phyloP scores from a whole-genome alignment of 176 grass and related monocot species.

The Melocanna baccifera region DNA sequence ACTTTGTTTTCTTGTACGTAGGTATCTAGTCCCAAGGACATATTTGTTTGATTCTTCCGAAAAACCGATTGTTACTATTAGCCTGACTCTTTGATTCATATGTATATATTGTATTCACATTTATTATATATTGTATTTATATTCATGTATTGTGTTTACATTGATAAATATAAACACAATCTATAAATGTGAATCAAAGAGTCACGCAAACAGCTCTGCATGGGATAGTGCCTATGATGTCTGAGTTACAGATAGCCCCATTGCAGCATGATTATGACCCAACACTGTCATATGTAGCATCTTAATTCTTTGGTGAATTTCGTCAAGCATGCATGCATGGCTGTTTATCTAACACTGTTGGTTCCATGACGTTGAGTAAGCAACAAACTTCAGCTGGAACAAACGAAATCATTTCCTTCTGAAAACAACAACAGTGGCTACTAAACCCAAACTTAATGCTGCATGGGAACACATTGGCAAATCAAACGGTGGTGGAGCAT shows the following conservation, averaged over 20 bases:
- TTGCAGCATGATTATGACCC: neutral
- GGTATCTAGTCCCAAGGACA: neutral
- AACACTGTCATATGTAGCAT: neutral
- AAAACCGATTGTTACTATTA: neutral
- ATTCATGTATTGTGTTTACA: too few relatives aligned
- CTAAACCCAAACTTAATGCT: neutral
- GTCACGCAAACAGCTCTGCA: too few relatives aligned
- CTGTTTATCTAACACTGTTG: neutral
- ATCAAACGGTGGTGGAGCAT: neutral
- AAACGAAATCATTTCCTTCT: neutral
- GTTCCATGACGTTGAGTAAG: constrained; percentile 3
- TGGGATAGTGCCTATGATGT: neutral
- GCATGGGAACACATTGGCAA: neutral
- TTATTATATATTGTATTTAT: too few relatives aligned
- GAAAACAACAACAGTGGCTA: neutral
- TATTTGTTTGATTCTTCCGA: neutral
- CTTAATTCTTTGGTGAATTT: neutral
- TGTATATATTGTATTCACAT: too few relatives aligned
- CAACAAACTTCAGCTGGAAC: constrained; percentile 12
- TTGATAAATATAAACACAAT: too few relatives aligned
- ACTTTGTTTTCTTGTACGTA: neutral
- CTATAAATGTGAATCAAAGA: too few relatives aligned
- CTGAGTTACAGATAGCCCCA: neutral
- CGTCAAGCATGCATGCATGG: neutral
- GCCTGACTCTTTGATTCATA: too few relatives aligned